Conservation (phyloP, 352 stramenopile genomes). For the Pythium brachiatum region DNA sequence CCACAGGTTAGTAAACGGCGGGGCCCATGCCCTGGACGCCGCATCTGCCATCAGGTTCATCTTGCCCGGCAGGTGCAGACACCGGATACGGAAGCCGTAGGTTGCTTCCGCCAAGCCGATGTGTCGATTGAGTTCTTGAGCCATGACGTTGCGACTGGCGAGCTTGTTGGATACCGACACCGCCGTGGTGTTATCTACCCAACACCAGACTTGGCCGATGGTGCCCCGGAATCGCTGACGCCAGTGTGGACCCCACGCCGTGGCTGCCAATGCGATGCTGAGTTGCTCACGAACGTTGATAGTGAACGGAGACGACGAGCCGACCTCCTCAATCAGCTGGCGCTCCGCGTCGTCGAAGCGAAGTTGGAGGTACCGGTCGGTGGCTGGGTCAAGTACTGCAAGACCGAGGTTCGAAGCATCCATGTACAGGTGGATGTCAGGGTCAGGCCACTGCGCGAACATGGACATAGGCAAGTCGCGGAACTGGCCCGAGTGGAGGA, state of each 20-base stretch:
- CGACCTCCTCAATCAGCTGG: background rate
- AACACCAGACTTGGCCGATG: constrained; percentile 20
- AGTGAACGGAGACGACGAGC: constrained; percentile 16
- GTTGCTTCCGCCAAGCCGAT: constrained; percentile 20
- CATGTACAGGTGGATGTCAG: constrained; percentile 18
- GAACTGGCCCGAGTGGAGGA: background rate
- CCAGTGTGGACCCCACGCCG: constrained; percentile 22
- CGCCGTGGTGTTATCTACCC: constrained; percentile 24
- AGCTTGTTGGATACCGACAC: constrained; percentile 14
- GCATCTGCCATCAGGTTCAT: constrained; percentile 17
- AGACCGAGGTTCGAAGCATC: constrained; percentile 8
- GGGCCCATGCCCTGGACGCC: constrained; percentile 16
- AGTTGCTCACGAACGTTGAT: constrained; percentile 37
- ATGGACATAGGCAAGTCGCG: background rate
- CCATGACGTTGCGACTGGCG: background rate
- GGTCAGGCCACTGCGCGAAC: background rate
- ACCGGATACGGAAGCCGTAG: constrained; percentile 21
- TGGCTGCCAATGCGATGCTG: constrained; percentile 22
- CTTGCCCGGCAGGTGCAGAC: constrained; percentile 8
- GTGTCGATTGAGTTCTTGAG: constrained; percentile 29
- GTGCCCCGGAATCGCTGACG: background rate
- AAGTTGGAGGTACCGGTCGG: constrained; percentile 6
- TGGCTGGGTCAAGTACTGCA: constrained; percentile 3
- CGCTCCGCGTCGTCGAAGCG: background rate
- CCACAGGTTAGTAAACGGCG: background rate